Percentiles rank a stretch among this genome's conserved stretches.
Conservation (phyloP, 2,329 filamentous ascomycete species). For the Aureobasidium sp. region DNA sequence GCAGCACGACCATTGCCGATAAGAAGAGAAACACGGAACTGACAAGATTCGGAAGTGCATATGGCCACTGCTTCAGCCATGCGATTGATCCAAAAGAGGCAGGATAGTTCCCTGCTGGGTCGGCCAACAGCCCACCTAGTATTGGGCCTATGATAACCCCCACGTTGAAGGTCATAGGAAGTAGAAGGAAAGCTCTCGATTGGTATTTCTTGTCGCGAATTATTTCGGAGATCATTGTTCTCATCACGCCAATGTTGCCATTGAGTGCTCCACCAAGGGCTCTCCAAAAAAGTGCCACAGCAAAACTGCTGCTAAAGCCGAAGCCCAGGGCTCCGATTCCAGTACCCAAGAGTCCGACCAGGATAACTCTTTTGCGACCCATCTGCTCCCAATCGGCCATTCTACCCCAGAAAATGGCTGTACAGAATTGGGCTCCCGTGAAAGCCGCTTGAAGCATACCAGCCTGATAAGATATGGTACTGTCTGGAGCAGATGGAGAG, state of each 20-base stretch:
- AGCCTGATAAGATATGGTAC: constrained; percentile 65
- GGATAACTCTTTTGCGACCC: constrained; percentile 68
- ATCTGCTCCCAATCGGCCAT: constrained; percentile 52
- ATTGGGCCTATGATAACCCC: constrained; percentile 39
- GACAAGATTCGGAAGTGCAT: constrained; percentile 60
- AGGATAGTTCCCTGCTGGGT: constrained; percentile 56
- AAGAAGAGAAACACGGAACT: constrained; percentile 52
- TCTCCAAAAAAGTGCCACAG: constrained; percentile 54
- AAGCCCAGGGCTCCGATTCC: constrained; percentile 58
- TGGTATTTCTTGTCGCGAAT: constrained; percentile 58
- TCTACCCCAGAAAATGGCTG: constrained; percentile 74
- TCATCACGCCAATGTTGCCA: constrained; percentile 66
- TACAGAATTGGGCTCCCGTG: constrained; percentile 72
- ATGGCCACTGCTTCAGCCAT: constrained; percentile 60
- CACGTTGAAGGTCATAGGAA: constrained; percentile 62
- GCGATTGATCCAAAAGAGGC: constrained; percentile 49
- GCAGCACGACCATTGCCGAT: constrained; percentile 47
- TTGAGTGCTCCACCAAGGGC: constrained; percentile 59
- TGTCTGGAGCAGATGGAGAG: constrained; percentile 42
- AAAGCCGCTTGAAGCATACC: constrained; percentile 73
- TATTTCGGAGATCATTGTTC: constrained; percentile 66
- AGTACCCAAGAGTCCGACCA: constrained; percentile 68
- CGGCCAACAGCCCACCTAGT: constrained; percentile 60
- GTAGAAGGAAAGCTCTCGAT: constrained; percentile 47
- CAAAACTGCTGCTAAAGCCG: constrained; percentile 58